A percentile compares a stretch with the other conserved stretches of the same genome.
phyloP scores from a whole-genome alignment of 2,329 filamentous ascomycete genomes.

The Stenocarpella maydis region DNA sequence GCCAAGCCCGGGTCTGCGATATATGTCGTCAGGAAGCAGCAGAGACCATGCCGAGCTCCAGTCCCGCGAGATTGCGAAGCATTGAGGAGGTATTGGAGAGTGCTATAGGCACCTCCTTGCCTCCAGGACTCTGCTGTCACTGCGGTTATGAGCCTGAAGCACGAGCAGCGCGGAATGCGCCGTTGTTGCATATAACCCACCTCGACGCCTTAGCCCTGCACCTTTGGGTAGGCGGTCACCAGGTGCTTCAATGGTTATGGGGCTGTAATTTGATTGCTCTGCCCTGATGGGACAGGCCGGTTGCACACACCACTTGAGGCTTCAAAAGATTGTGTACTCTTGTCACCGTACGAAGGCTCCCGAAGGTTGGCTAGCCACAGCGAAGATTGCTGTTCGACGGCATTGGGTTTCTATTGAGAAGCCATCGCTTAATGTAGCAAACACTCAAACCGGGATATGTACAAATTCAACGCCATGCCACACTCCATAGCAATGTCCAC shows the following conservation, averaged over 20 bases:
- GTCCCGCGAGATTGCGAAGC: neutral
- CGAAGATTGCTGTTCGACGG: constrained; percentile 3
- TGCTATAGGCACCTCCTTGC: no score
- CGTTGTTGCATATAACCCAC: neutral
- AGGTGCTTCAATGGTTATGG: neutral
- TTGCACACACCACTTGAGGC: neutral
- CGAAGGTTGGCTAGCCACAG: constrained; percentile 30
- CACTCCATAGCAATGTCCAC: neutral
- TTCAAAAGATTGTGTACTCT: neutral
- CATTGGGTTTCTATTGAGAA: constrained; percentile 27
- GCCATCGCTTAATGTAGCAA: constrained; percentile 1
- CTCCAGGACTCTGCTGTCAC: no score
- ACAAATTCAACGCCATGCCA: neutral
- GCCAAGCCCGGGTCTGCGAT: neutral
- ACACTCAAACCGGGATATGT: neutral
- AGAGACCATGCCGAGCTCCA: neutral
- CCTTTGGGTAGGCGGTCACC: no score
- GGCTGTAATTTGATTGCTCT: neutral
- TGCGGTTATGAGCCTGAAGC: neutral
- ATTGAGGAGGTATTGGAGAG: neutral
- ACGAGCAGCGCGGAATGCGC: neutral
- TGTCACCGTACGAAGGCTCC: neutral
- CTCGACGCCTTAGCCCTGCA: neutral
- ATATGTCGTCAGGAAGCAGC: neutral
- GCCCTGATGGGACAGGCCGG: no score